Evolutionary conservation across 2,329 filamentous ascomycete species (phyloP).

Genomic region (Talaromyces sp.): DNA sequence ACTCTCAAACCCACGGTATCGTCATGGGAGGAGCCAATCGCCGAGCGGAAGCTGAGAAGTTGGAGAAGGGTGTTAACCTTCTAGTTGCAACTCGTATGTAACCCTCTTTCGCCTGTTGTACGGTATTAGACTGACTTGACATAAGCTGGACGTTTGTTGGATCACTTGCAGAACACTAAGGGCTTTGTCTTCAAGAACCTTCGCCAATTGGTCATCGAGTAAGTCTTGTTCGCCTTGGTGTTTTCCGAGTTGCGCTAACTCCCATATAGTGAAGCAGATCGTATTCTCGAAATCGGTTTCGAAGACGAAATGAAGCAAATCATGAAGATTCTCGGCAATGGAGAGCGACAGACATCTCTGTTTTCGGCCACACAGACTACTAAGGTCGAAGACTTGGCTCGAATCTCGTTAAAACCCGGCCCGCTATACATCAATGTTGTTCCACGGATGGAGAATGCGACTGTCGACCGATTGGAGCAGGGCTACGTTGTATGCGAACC

Average conservation of each 20-base stretch:
- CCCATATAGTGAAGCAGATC: conserved; percentile 67
- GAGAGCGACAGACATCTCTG: conserved; percentile 91
- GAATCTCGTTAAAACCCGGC: conserved; percentile 86
- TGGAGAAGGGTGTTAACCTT: conserved; percentile 89
- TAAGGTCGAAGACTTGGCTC: conserved; percentile 93
- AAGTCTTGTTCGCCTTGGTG: not conserved
- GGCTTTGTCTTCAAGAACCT: conserved; percentile 90
- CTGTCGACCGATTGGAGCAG: conserved; percentile 90
- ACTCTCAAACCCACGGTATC: conserved; percentile 93
- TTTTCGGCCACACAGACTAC: conserved; percentile 98
- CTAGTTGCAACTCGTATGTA: conserved; percentile 69
- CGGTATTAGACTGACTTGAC: conserved; percentile 32
- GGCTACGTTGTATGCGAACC: conserved; percentile 92
- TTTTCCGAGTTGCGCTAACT: not conserved
- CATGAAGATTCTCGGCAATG: conserved; percentile 84
- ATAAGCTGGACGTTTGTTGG: conserved; percentile 72
- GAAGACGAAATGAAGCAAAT: conserved; percentile 98
- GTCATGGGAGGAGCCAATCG: conserved; percentile 93
- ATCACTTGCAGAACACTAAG: conserved; percentile 89
- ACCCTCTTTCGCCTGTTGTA: not conserved
- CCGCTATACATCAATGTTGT: conserved; percentile 98
- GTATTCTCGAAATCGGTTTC: conserved; percentile 95
- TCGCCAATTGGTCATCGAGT: conserved; percentile 84
- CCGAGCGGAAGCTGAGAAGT: conserved; percentile 87
- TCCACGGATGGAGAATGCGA: conserved; percentile 81